A percentile compares a stretch with the other conserved stretches of the same genome.
phyloP scores from a whole-genome alignment of 2,329 filamentous ascomycete species.

The Alternaria sp. region DNA sequence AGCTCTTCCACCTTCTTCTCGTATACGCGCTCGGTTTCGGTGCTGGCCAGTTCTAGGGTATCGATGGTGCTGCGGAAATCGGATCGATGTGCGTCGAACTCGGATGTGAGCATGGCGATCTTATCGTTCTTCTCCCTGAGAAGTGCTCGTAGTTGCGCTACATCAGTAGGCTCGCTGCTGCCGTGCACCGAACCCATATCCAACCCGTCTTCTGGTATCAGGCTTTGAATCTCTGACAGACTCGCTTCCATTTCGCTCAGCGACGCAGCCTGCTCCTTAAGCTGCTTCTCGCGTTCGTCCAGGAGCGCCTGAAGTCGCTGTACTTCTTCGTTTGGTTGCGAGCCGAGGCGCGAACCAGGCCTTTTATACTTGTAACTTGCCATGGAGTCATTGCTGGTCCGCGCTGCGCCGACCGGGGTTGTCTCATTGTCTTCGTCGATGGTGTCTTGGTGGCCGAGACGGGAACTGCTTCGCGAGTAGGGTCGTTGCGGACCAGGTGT shows the following conservation, averaged over 20 bases:
- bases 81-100: conserved; percentile 92
- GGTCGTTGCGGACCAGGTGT: conserved; percentile 52
- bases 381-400: conserved; percentile 60
- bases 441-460: conserved; percentile 52
- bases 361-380: conserved; percentile 52
- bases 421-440: conserved; percentile 50
- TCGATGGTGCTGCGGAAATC: conserved; percentile 98
- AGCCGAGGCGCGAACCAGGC: conserved; percentile 36
- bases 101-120: conserved; percentile 88
- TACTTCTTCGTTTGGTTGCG: conserved; percentile 67
- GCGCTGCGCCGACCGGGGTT: conserved; percentile 60
- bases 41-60: conserved; percentile 91
- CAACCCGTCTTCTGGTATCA: conserved; percentile 66
- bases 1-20: conserved; percentile 90
- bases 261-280: conserved; percentile 85
- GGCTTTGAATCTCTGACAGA: conserved; percentile 77
- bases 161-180: conserved; percentile 65
- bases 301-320: conserved; percentile 75
- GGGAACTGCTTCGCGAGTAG: conserved; percentile 57
- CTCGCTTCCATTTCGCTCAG: conserved; percentile 90
- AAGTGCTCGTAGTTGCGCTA: conserved; percentile 77
- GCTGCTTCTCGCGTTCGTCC: conserved; percentile 81
- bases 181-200: conserved; percentile 55
- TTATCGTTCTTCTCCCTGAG: conserved; percentile 96
- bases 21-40: conserved; percentile 94